These are phyloP conservation scores for Gryganskiella cystojenkinii DNA, from an alignment of 192 early-diverging fungal genomes.

Conservation along the genomic window DNA sequence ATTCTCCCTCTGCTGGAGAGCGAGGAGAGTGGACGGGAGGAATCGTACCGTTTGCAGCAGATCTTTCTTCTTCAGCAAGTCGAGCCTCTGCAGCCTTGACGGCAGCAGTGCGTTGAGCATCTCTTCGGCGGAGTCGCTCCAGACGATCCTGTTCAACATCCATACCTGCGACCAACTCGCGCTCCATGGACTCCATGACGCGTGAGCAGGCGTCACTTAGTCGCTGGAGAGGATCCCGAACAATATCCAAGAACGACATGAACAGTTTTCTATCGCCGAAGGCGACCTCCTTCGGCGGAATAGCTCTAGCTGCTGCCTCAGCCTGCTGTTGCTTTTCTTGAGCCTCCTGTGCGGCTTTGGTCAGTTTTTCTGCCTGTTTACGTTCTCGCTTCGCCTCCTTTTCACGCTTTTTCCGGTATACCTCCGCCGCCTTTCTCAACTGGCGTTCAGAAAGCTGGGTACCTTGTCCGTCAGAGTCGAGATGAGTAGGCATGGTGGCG, in stretches of 20 bases:
- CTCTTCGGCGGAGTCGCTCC: constrained; percentile 42
- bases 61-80: constrained; percentile 23
- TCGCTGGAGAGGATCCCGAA: constrained; percentile 59
- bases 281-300: constrained; percentile 55
- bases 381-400: constrained; percentile 20
- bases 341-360: constrained; percentile 11
- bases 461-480: not conserved
- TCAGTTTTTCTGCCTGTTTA: constrained; percentile 18
- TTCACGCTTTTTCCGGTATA: constrained; percentile 15
- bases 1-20: not conserved
- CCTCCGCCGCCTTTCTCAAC: constrained; percentile 28
- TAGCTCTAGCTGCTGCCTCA: constrained; percentile 12
- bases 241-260: constrained; percentile 59
- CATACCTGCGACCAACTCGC: constrained; percentile 35
- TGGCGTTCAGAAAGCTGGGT: constrained; percentile 19
- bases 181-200: constrained; percentile 46
- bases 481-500: constrained; percentile 10
- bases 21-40: not conserved
- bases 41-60: not conserved
- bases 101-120: constrained; percentile 30
- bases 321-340: constrained; percentile 20
- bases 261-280: constrained; percentile 60
- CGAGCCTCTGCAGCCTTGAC: constrained; percentile 32
- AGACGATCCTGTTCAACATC: constrained; percentile 45
- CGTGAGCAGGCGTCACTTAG: constrained; percentile 51